Percentiles rank a stretch among this genome's conserved stretches.
phyloP scores from a whole-genome alignment of 2,329 filamentous ascomycete species.

The Chrysosporium queenslandicum region DNA sequence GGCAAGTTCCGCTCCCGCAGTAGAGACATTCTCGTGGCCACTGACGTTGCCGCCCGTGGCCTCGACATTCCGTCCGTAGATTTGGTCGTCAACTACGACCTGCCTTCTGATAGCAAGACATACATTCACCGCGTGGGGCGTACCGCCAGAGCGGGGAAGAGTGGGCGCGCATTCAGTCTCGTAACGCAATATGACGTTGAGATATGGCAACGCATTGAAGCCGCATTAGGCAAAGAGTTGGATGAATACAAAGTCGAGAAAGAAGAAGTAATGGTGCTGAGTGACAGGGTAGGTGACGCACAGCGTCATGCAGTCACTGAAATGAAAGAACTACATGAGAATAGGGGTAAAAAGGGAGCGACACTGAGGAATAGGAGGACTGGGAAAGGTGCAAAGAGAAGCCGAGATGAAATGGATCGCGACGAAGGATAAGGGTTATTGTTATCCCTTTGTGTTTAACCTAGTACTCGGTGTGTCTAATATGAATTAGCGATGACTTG shows the following conservation, averaged over 20 bases:
- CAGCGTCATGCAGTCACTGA: slow-evolving; percentile 66
- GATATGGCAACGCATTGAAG: slow-evolving; percentile 70
- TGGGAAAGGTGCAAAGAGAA: slow-evolving; percentile 42
- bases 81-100: slow-evolving; percentile 71
- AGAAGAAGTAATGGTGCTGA: slow-evolving; percentile 77
- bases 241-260: slow-evolving; percentile 58
- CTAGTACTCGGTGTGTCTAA: background rate
- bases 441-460: too few relatives aligned
- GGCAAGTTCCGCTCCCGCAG: slow-evolving; percentile 76
- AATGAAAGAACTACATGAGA: slow-evolving; percentile 71
- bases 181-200: slow-evolving; percentile 84
- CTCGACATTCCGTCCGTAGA: slow-evolving; percentile 85
- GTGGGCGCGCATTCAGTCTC: slow-evolving; percentile 67
- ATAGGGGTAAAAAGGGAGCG: slow-evolving; percentile 43
- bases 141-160: slow-evolving; percentile 75
- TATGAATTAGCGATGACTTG: background rate
- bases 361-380: slow-evolving; percentile 44
- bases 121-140: slow-evolving; percentile 84
- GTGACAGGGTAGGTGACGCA: slow-evolving; percentile 66
- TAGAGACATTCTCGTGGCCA: slow-evolving; percentile 82
- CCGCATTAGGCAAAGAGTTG: slow-evolving; percentile 67
- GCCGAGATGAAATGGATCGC: slow-evolving; percentile 59
- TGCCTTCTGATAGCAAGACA: slow-evolving; percentile 77
- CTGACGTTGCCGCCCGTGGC: slow-evolving; percentile 81
- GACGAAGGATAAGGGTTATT: slow-evolving; percentile 65